A percentile compares a stretch with the other conserved stretches of the same genome.
Evolutionary conservation across 2,329 filamentous ascomycete genomes (phyloP).

Genomic region (Penicillium sp.): DNA sequence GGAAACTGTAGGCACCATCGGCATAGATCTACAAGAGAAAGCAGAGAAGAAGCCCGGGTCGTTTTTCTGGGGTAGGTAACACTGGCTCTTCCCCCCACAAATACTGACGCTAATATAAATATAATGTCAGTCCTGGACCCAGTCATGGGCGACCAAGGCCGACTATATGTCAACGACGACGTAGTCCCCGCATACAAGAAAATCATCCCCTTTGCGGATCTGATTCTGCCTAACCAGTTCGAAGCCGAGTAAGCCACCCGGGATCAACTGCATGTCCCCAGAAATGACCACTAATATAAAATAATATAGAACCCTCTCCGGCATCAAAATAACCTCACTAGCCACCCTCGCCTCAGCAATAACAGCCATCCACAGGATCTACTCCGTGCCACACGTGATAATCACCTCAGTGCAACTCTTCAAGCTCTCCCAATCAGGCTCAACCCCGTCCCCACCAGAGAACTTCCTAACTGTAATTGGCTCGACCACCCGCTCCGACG

Average conservation of each 20-base stretch:
- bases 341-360: constrained; percentile 64
- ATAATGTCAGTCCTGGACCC: constrained; percentile 65
- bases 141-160: constrained; percentile 94
- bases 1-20: constrained; percentile 74
- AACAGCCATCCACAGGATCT: constrained; percentile 63
- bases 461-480: constrained; percentile 63
- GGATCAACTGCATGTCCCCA: neutral
- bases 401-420: constrained; percentile 78
- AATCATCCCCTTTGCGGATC: constrained; percentile 69
- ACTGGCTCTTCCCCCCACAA: neutral
- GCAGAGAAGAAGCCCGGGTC: constrained; percentile 55
- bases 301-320: constrained; percentile 63
- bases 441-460: constrained; percentile 25
- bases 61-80: constrained; percentile 71
- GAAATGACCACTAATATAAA: neutral
- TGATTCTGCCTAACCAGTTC: constrained; percentile 94
- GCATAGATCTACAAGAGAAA: constrained; percentile 64
- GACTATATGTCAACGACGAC: constrained; percentile 81
- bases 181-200: constrained; percentile 84
- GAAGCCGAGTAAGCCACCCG: constrained; percentile 68
- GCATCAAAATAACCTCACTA: constrained; percentile 71
- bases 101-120: constrained; percentile 5
- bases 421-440: constrained; percentile 40
- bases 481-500: constrained; percentile 57
- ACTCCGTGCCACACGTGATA: constrained; percentile 74